Evolutionary conservation across 2,329 filamentous ascomycete genomes (phyloP).

Genomic region (Metarhizium brunneum): DNA sequence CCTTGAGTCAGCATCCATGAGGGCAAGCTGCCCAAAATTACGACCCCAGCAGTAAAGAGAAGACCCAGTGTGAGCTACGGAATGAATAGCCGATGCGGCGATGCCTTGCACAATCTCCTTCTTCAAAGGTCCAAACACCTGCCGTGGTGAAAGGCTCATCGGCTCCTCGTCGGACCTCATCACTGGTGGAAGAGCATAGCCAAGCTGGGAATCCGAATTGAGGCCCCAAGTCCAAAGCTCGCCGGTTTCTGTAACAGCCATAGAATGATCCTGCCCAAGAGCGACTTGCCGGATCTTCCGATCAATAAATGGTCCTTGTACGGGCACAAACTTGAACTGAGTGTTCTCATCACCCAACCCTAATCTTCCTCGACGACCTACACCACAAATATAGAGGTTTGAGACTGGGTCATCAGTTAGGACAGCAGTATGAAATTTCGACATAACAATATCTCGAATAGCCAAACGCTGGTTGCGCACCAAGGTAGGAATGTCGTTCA

Average conservation of each 20-base stretch:
- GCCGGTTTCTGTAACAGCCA: conserved; percentile 78
- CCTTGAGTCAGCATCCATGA: conserved; percentile 90
- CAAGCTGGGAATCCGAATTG: conserved; percentile 77
- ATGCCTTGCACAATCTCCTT: conserved; percentile 74
- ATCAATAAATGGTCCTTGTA: conserved; percentile 66
- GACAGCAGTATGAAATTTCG: conserved; percentile 85
- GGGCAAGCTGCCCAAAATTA: conserved; percentile 84
- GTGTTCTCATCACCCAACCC: conserved; percentile 87
- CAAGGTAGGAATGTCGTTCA: conserved; percentile 58
- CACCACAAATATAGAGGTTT: conserved; percentile 87
- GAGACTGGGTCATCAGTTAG: conserved; percentile 79
- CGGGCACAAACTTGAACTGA: conserved; percentile 73
- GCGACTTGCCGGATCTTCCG: conserved; percentile 71
- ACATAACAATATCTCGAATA: conserved; percentile 76
- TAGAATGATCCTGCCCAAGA: conserved; percentile 82
- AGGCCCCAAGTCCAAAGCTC: conserved; percentile 93
- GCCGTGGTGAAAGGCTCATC: conserved; percentile 70
- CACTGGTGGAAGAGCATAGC: conserved; percentile 65
- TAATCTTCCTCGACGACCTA: conserved; percentile 81
- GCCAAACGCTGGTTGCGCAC: conserved; percentile 63
- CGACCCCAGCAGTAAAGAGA: conserved; percentile 91
- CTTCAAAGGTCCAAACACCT: conserved; percentile 87
- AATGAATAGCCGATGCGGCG: conserved; percentile 85
- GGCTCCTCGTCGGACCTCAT: conserved; percentile 69
- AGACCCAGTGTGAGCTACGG: conserved; percentile 72